Base-by-base conservation (phyloP, 2,329 filamentous ascomycete species). In the Aspergillus ochraceoroseus region DNA sequence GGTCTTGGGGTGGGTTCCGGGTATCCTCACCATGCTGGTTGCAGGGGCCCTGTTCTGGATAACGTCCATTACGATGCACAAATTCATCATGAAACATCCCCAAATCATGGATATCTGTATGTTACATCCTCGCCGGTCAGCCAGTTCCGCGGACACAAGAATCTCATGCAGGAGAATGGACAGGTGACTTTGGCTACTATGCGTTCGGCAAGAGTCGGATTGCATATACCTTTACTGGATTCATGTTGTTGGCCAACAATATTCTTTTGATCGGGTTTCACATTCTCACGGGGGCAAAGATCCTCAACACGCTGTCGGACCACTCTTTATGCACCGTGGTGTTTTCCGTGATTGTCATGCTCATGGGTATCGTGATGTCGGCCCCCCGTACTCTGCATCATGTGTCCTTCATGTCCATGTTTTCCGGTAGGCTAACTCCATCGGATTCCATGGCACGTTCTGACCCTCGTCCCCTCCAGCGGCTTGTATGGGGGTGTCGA, bases 241-340 rank as follows among this genome's bases (percentile, higher is more conserved):
- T 39, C 37, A 39, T 39, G 37, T 49, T 74, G 38, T 60, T 73
- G n/a, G 67, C 68, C 18, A 73, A 74, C 56, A 74, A 74, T 51
- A 73, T 74, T 47, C 48, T 74, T 7, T 60, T 74, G 3, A 70
- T 73, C 41, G 70, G 70, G 6, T 73, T 74, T 52, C 71, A 74
- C 52, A 58, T 73, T 46, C 59, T 73, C 15, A 74, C 70, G 2
- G 70, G 70, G 2, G 70, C 71, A 6, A 72, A 70, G 49, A 54
- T 74, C 25, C 46, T 74, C 27, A 74, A 74, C 45, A 73, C 70
- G 0, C 59, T 74, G 0, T 70, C 66, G 1, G 68, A 70, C 43
- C 71, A 74, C 52, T 67, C 68, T 3, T 54, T 64, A 25, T 74
- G 71, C 53, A 74, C 71, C 1, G 70, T 73, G 4, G 54, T 71